Evolutionary conservation across 495 filamentous ascomycete species (phyloP).

Genomic region (Penicillium paxilli): DNA sequence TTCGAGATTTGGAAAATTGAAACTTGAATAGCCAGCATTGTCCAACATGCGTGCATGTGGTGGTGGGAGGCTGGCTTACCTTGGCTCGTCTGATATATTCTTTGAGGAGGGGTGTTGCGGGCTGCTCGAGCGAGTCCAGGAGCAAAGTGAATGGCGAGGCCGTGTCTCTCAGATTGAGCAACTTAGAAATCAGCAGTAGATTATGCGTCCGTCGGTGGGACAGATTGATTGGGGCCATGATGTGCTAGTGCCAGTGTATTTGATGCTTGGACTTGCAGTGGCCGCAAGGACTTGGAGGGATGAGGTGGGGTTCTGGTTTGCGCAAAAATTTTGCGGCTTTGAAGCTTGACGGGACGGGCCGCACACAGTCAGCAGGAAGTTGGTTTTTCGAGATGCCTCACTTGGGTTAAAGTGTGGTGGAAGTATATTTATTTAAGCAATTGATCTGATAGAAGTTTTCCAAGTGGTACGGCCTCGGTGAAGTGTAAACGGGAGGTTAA

Average conservation of each 20-base stretch:
- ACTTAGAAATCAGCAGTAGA: conserved; percentile 79
- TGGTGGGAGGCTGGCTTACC: conserved; percentile 40
- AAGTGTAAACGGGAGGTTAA: no score
- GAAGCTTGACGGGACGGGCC: conserved; percentile 40
- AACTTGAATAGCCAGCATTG: no score
- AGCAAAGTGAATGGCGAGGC: conserved; percentile 85
- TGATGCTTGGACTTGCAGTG: conserved; percentile 9
- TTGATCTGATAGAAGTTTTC: no score
- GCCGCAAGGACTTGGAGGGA: no score
- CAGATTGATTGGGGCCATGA: conserved; percentile 43
- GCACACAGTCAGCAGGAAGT: no score
- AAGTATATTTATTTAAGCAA: no score
- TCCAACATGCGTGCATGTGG: neutral
- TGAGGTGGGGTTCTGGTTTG: conserved; percentile 26
- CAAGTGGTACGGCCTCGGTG: no score
- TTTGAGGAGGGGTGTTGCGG: conserved; percentile 64
- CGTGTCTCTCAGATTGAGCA: conserved; percentile 74
- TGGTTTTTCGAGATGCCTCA: no score
- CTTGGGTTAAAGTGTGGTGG: no score
- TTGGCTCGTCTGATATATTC: conserved; percentile 78
- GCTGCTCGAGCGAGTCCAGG: conserved; percentile 83
- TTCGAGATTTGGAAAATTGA: conserved; percentile 43
- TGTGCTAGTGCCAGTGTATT: neutral
- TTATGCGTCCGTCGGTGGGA: conserved; percentile 82
- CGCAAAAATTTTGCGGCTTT: conserved; percentile 28